A percentile compares a stretch with the other conserved stretches of the same genome.
phyloP scores from a whole-genome alignment of 495 filamentous ascomycete species.

The Xylaria sp. region DNA sequence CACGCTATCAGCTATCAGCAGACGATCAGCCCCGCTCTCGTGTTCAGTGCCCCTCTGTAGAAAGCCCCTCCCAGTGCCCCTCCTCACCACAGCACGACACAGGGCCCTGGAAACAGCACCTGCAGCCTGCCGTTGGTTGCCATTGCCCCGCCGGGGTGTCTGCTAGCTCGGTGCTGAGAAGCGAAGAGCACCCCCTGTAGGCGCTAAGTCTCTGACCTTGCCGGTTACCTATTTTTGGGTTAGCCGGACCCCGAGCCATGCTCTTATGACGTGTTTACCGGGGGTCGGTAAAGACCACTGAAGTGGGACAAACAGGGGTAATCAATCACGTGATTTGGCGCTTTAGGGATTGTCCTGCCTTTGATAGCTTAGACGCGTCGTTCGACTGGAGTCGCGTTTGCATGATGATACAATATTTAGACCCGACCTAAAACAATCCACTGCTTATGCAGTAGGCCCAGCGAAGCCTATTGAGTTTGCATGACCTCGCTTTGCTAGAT shows the following conservation, averaged over 20 bases:
- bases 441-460: background rate
- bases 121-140: too few species aligned
- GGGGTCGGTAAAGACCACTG: background rate
- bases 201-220: background rate
- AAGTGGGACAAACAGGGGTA: background rate
- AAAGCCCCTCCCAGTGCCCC: too few species aligned
- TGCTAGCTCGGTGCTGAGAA: background rate
- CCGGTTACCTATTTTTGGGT: conserved; percentile 6
- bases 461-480: background rate
- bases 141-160: background rate
- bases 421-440: background rate
- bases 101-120: background rate
- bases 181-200: background rate
- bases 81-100: too few species aligned
- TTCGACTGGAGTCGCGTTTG: conserved; percentile 1
- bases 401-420: background rate
- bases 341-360: background rate
- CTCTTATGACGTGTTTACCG: background rate
- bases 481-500: background rate
- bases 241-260: background rate
- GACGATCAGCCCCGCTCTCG: background rate
- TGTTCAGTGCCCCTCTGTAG: background rate
- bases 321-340: conserved; percentile 13
- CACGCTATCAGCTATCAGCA: background rate
- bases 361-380: conserved; percentile 5